Evolutionary conservation across 345 rosid species (phyloP).

Genomic region (Salix udensis): DNA sequence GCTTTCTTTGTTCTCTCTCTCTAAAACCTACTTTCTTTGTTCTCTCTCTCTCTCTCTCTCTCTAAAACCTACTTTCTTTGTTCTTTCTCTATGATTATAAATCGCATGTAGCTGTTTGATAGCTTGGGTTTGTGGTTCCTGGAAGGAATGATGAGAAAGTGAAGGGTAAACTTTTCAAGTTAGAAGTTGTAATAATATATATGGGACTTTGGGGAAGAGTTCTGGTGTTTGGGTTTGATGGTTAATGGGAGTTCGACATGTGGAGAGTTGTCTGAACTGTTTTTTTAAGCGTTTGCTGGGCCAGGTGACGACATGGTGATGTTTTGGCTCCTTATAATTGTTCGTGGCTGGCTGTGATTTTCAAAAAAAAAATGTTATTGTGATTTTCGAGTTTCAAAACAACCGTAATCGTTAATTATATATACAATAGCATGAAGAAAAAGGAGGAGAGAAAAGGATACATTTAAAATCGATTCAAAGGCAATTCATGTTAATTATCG

Average conservation of each 20-base stretch:
- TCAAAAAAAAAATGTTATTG: too few species aligned
- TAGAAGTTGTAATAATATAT: neutral
- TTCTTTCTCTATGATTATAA: neutral
- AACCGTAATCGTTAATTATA: neutral
- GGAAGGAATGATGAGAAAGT: slow-evolving; percentile 1
- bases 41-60: neutral
- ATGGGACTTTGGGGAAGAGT: slow-evolving; percentile 16
- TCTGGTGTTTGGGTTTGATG: slow-evolving; percentile 13
- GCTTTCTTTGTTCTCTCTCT: neutral
- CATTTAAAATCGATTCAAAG: neutral
- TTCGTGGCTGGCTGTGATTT: neutral
- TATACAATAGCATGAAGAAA: neutral
- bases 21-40: neutral
- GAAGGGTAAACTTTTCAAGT: neutral
- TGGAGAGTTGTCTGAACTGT: slow-evolving; percentile 22
- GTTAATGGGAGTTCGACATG: slow-evolving; percentile 23
- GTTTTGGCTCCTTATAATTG: slow-evolving; percentile 30
- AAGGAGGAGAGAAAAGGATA: neutral
- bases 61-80: too few species aligned
- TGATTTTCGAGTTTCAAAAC: neutral
- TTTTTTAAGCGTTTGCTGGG: slow-evolving; percentile 13
- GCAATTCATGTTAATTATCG: neutral
- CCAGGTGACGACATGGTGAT: slow-evolving; percentile 28
- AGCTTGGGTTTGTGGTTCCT: slow-evolving; percentile 2
- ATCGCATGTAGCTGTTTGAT: neutral